phyloP scores from a whole-genome alignment of 2,329 filamentous ascomycete genomes.

The Claviceps lovelessii region DNA sequence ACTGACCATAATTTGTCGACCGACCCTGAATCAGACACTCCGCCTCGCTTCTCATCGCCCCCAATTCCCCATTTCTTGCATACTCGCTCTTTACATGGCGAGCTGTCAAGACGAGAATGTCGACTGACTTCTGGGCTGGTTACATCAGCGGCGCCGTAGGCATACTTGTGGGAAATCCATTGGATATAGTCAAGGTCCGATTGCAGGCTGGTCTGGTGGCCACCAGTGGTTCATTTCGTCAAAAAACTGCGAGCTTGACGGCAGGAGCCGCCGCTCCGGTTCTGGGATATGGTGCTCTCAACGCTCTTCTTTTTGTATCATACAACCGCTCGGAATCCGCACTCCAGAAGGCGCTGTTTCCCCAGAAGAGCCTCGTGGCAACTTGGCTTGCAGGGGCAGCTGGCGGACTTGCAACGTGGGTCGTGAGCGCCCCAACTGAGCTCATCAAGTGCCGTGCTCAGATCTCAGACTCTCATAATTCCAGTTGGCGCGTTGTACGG shows the following conservation, averaged over 20 bases:
- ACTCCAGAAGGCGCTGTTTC: neutral
- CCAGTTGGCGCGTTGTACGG: constrained; percentile 49
- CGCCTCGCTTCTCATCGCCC: too few species aligned
- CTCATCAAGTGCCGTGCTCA: constrained; percentile 83
- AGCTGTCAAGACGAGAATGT: constrained; percentile 37
- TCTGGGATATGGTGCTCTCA: constrained; percentile 78
- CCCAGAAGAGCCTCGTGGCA: constrained; percentile 40
- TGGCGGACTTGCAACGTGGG: constrained; percentile 73
- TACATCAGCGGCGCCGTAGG: constrained; percentile 76
- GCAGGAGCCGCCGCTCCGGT: constrained; percentile 71
- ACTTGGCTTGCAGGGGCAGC: constrained; percentile 69
- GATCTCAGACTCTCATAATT: constrained; percentile 34
- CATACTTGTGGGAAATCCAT: constrained; percentile 78
- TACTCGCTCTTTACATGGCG: neutral
- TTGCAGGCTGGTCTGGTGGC: constrained; percentile 45
- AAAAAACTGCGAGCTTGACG: constrained; percentile 26
- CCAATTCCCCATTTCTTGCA: neutral
- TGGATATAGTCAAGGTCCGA: constrained; percentile 51
- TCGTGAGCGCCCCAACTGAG: constrained; percentile 78
- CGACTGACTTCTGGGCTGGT: constrained; percentile 85
- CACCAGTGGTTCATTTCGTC: constrained; percentile 7
- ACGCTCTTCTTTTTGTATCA: constrained; percentile 75
- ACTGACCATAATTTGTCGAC: neutral
- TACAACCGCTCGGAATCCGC: constrained; percentile 68
- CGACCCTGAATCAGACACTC: neutral